phyloP scores from a whole-genome alignment of 148 eudicot species.

The Cornus kousa region DNA sequence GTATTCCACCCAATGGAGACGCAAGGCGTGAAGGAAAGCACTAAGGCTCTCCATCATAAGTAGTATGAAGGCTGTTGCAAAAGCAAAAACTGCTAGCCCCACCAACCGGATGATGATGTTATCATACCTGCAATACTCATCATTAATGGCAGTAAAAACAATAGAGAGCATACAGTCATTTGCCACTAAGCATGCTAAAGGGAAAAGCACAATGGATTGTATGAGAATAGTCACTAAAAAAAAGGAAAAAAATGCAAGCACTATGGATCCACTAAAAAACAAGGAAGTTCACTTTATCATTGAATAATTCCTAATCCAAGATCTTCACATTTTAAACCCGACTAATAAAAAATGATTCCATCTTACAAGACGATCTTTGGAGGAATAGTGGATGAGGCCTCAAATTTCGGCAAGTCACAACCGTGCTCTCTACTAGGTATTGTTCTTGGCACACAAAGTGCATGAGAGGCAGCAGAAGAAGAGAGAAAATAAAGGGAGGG shows the following conservation, averaged over 20 bases:
- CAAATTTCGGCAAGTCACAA: background rate
- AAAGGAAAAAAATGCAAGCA: background rate
- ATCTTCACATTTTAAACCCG: background rate
- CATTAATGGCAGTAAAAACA: background rate
- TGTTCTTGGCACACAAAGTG: background rate
- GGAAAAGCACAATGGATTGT: background rate
- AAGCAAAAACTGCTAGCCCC: conserved; percentile 77
- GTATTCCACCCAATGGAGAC: conserved; percentile 99
- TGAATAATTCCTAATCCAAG: background rate
- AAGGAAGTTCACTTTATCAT: background rate
- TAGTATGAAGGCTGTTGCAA: conserved; percentile 89
- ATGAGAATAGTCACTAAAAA: background rate
- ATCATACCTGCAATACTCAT: conserved; percentile 58
- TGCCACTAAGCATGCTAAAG: background rate
- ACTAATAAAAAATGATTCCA: background rate
- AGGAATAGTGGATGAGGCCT: no score
- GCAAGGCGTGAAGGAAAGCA: conserved; percentile 95
- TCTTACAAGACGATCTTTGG: no score
- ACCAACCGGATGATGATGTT: conserved; percentile 63
- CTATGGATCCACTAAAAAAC: background rate
- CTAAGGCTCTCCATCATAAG: conserved; percentile 97
- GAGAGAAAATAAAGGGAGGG: no score
- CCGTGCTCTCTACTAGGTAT: background rate
- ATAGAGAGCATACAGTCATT: background rate
- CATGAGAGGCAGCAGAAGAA: background rate